phyloP scores from a whole-genome alignment of 805 yeast genomes.

The Saturnispora hagleri region DNA sequence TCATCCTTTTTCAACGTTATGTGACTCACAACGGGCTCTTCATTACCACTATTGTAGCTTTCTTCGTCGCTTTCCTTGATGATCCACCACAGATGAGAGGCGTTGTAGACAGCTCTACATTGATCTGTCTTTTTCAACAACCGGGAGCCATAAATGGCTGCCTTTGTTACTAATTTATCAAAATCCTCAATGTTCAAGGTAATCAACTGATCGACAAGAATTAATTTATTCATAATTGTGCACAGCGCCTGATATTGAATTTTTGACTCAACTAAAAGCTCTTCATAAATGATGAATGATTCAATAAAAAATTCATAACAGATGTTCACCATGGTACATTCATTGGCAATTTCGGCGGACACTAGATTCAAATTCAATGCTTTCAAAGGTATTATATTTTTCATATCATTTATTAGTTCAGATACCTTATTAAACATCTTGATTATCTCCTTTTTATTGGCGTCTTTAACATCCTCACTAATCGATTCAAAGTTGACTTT shows the following conservation, averaged over 20 bases:
- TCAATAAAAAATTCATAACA: constrained; percentile 85
- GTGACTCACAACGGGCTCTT: constrained; percentile 6
- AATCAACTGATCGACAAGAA: constrained; percentile 34
- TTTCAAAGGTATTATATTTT: constrained; percentile 23
- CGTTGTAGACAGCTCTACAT: constrained; percentile 79
- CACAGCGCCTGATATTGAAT: constrained; percentile 41
- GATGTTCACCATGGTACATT: constrained; percentile 57
- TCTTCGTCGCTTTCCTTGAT: constrained; percentile 42
- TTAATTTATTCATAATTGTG: constrained; percentile 37
- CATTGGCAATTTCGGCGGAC: constrained; percentile 74
- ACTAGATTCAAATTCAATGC: constrained; percentile 46
- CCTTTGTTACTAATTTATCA: constrained; percentile 72
- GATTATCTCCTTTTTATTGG: constrained; percentile 15
- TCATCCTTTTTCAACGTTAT: constrained; percentile 31
- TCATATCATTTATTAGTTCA: constrained; percentile 59
- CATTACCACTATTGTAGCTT: constrained; percentile 15
- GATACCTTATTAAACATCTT: constrained; percentile 65
- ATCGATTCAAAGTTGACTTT: constrained; percentile 18
- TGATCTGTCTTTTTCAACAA: constrained; percentile 89
- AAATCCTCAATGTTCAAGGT: constrained; percentile 47
- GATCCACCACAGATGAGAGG: constrained; percentile 94
- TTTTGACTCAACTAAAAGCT: constrained; percentile 39
- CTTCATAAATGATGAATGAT: constrained; percentile 79
- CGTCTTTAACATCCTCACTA: background rate
- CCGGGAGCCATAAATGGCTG: constrained; percentile 82